These are phyloP conservation scores for Lindgomyces ingoldianus DNA, from an alignment of 495 filamentous ascomycete species.

Conservation along the genomic window DNA sequence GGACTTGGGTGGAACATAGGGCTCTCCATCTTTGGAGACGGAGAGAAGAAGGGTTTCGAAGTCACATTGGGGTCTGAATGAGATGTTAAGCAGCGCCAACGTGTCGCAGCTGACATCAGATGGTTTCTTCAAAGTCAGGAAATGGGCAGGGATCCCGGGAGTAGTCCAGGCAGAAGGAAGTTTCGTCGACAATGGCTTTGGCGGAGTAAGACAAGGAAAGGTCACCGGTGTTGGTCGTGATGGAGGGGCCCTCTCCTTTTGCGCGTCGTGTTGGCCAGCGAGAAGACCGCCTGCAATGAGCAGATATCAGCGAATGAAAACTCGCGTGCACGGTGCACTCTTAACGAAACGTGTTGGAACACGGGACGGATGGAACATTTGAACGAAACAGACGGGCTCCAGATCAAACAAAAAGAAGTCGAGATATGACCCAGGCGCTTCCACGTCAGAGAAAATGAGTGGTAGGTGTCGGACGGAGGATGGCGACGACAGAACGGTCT, in stretches of 20 bases:
- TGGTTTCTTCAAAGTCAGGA: conserved; percentile 55
- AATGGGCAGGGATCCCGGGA: conserved; percentile 47
- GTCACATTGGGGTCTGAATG: conserved; percentile 48
- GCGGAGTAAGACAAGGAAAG: conserved; percentile 37
- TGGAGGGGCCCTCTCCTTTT: conserved; percentile 42
- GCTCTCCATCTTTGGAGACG: conserved; percentile 42
- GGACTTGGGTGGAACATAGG: conserved; percentile 50
- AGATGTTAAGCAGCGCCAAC: conserved; percentile 57
- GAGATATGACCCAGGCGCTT: not conserved
- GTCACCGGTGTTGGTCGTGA: conserved; percentile 37
- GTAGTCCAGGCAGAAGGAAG: conserved; percentile 24
- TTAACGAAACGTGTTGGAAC: conserved; percentile 1
- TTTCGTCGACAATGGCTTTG: conserved; percentile 9
- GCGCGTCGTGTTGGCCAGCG: conserved; percentile 38
- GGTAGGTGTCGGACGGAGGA: not conserved
- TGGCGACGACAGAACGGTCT: not conserved
- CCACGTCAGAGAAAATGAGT: not conserved
- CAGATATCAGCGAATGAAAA: conserved; percentile 21
- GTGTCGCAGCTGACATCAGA: conserved; percentile 55
- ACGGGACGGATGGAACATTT: conserved; percentile 2
- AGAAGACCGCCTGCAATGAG: conserved; percentile 24
- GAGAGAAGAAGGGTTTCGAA: conserved; percentile 51
- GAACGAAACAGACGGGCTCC: conserved; percentile 17
- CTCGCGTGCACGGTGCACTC: conserved; percentile 12
- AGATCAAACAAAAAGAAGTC: conserved; percentile 1